Conservation (phyloP, 176 grass and related monocot genomes). For the Carex myosuroides region DNA sequence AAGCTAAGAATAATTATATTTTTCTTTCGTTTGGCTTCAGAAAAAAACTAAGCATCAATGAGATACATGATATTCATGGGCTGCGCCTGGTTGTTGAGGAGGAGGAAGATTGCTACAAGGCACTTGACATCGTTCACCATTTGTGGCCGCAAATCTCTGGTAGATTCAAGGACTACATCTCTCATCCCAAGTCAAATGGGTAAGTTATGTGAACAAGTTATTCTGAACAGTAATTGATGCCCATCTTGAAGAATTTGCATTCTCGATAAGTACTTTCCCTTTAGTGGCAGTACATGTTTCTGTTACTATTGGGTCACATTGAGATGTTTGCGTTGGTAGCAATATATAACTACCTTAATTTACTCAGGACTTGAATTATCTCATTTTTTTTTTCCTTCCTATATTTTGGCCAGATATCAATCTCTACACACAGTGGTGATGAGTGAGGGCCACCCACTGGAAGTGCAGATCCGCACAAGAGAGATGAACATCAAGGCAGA, state of each 20-base stretch:
- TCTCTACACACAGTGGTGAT: conserved; percentile 71
- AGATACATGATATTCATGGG: conserved; percentile 89
- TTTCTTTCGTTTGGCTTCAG: conserved; percentile 24
- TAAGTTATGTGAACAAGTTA: conserved; percentile 20
- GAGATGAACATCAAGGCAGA: conserved; percentile 91
- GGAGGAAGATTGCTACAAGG: conserved; percentile 73
- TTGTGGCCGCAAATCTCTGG: conserved; percentile 56
- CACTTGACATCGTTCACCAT: conserved; percentile 59
- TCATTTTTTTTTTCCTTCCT: background rate
- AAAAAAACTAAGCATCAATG: conserved; percentile 72
- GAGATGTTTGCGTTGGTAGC: background rate
- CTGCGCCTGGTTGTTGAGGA: conserved; percentile 79
- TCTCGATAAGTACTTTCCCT: background rate
- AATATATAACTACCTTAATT: background rate
- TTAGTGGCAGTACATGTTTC: background rate
- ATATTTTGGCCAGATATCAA: conserved; percentile 42
- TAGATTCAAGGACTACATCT: conserved; percentile 91
- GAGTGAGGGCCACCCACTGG: conserved; percentile 58
- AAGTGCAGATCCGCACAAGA: conserved; percentile 88
- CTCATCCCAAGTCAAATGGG: conserved; percentile 73
- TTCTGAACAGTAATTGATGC: background rate
- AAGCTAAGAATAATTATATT: background rate
- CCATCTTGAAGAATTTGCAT: background rate
- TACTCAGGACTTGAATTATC: background rate
- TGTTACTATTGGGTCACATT: background rate